A percentile compares a stretch with the other conserved stretches of the same genome.
These are phyloP conservation scores for Nigrospora osmanthi DNA, from an alignment of 2,329 filamentous ascomycete genomes.

Conservation along the genomic window DNA sequence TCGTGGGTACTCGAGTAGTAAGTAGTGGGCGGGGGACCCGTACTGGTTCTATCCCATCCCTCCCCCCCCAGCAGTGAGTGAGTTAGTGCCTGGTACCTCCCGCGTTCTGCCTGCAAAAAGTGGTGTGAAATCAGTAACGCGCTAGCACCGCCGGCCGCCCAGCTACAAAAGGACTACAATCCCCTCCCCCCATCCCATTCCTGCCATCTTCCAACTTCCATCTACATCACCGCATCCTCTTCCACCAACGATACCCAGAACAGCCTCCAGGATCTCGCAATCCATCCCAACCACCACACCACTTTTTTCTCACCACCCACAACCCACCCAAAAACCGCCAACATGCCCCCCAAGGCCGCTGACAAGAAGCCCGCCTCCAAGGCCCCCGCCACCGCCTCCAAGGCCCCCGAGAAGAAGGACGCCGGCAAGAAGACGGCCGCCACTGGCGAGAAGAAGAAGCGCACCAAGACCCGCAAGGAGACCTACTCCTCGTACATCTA, in stretches of 20 bases:
- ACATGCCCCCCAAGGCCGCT: conserved; percentile 97
- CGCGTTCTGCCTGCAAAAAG: neutral
- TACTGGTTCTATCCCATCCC: too few species aligned
- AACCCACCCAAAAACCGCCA: conserved; percentile 22
- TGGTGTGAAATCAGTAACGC: conserved; percentile 48
- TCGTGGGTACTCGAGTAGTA: too few species aligned
- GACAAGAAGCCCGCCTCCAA: conserved; percentile 99
- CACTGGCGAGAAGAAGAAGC: conserved; percentile 99
- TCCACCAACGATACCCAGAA: conserved; percentile 17
- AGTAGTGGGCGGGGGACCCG: too few species aligned
- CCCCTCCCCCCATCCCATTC: conserved; percentile 34
- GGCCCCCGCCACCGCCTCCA: conserved; percentile 70
- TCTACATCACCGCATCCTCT: conserved; percentile 34
- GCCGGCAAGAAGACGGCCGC: conserved; percentile 99
- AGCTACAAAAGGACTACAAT: conserved; percentile 55
- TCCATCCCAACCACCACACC: conserved; percentile 14
- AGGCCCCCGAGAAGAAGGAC: conserved; percentile 92
- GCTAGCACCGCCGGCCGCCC: conserved; percentile 41
- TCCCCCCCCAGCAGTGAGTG: too few species aligned
- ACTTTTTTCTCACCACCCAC: conserved; percentile 9
- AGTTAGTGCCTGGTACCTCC: too few species aligned
- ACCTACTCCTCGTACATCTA: conserved; percentile 99
- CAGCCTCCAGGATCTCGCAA: conserved; percentile 14
- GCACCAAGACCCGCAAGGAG: conserved; percentile 99
- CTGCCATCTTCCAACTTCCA: conserved; percentile 18